Percentiles rank a stretch among this genome's conserved stretches.
These are phyloP conservation scores for Fistulinella prunicolor DNA, from an alignment of 768 basidiomycete genomes.

Conservation along the genomic window DNA sequence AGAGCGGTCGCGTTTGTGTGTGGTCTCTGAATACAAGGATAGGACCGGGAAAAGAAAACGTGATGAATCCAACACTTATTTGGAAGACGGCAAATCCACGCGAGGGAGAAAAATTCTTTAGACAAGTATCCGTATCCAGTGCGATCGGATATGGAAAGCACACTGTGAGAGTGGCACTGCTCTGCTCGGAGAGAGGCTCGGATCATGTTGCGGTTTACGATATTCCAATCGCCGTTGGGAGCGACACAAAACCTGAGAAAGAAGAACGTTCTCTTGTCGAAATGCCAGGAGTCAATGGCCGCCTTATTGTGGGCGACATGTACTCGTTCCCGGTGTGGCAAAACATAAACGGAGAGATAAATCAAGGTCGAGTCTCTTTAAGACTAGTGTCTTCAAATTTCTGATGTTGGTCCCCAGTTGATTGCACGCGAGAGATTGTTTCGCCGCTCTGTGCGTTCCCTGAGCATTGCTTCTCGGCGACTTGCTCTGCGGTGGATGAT, in stretches of 20 bases:
- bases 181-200: slow-evolving; percentile 38
- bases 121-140: slow-evolving; percentile 28
- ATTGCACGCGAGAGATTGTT: slow-evolving; percentile 17
- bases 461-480: slow-evolving; percentile 55
- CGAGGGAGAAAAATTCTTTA: slow-evolving; percentile 18
- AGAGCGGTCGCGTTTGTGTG: slow-evolving; percentile 61
- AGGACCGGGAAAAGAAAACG: slow-evolving; percentile 52
- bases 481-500: slow-evolving; percentile 23
- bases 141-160: background rate
- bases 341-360: slow-evolving; percentile 45
- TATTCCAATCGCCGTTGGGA: slow-evolving; percentile 6
- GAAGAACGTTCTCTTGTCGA: slow-evolving; percentile 9
- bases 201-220: slow-evolving; percentile 35
- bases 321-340: slow-evolving; percentile 39
- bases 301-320: slow-evolving; percentile 36
- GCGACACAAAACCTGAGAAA: background rate
- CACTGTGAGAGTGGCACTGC: slow-evolving; percentile 28
- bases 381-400: background rate
- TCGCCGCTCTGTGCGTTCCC: slow-evolving; percentile 43
- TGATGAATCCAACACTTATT: slow-evolving; percentile 50
- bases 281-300: slow-evolving; percentile 44
- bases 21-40: slow-evolving; percentile 69
- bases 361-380: slow-evolving; percentile 35
- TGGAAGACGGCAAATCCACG: slow-evolving; percentile 31
- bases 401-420: slow-evolving; percentile 15